Evolutionary conservation across 1,284 basidiomycete genomes (phyloP), one percentile per base, ranked within the genome.

Genomic region (Chalciporus sp.): DNA sequence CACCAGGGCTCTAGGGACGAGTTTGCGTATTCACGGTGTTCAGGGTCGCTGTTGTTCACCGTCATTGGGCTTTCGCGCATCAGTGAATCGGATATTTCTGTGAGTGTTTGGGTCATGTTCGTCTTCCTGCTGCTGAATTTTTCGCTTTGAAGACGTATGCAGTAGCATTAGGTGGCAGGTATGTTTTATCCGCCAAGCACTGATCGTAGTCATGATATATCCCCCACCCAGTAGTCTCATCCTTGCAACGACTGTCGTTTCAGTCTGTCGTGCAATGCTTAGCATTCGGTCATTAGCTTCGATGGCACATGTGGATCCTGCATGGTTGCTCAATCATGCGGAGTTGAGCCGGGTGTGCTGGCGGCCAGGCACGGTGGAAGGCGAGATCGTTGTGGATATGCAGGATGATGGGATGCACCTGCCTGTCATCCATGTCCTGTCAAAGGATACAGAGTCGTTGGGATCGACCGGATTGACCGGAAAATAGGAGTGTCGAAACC

Each of bases 141-240:
- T n/a, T 7, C 10, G 16, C 29, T 6, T 11, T 7, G n/a, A 52
- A 64, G 64, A 14, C 49, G 12, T 62, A 62, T 41, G 47, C 48
- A 47, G 39, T 44, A 1, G 61, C 52, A n/a, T 29, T 60, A 14
- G 33, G 23, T 17, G 56, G 50, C 3, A 56, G 49, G 61, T 66
- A 49, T 7, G 61, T 53, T 33, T 31, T 14, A 45, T 37, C 33
- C n/a, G 3, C 31, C 43, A n/a, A 1, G n/a, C 10, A 2, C 16
- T 16, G 4, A 5, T 7, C 26, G 23, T n/a, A 35, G 12, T 35
- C 58, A 78, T 84, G 52, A 5, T 39, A n/a, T 88, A 88, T 60
- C 16, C 74, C 78, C 81, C 60, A 95, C 94, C 88, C 75, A 53
- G 92, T 70, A 19, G 29, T 16, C 79, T 82, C 87, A 23, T 23